A percentile compares a stretch with the other conserved stretches of the same genome.
phyloP scores from a whole-genome alignment of 2,329 filamentous ascomycete species.

The Cordyceps pruinosa region DNA sequence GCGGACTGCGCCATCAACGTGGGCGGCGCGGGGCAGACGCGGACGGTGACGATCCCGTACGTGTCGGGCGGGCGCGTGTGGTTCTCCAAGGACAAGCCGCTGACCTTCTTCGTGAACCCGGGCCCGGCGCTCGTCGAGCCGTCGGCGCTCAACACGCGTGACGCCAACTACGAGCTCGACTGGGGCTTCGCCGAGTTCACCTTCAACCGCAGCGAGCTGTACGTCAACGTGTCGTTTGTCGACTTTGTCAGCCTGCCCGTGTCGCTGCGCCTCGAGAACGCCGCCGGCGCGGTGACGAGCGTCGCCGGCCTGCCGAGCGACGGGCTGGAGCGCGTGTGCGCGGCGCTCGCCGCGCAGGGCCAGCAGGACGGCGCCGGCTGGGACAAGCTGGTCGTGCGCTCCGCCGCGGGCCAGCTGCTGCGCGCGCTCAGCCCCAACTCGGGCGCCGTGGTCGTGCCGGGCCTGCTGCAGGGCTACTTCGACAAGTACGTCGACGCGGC shows the following conservation, averaged over 20 bases:
- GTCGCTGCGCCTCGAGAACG: constrained; percentile 45
- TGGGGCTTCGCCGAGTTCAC: constrained; percentile 69
- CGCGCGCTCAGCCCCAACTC: constrained; percentile 49
- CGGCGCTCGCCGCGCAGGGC: constrained; percentile 38
- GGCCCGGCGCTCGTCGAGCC: constrained; percentile 69
- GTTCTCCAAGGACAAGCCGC: constrained; percentile 54
- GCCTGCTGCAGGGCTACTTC: constrained; percentile 45
- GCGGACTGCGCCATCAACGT: constrained; percentile 57
- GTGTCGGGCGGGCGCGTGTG: constrained; percentile 66
- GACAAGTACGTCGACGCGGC: constrained; percentile 42
- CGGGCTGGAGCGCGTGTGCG: constrained; percentile 40
- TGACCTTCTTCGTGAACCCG: constrained; percentile 65
- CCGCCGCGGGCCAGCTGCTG: constrained; percentile 27
- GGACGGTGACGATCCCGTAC: constrained; percentile 58
- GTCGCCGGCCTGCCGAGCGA: constrained; percentile 43
- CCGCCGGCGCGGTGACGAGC: constrained; percentile 34
- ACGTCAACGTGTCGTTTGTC: constrained; percentile 65
- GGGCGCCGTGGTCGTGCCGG: constrained; percentile 35
- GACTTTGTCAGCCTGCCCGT: constrained; percentile 68
- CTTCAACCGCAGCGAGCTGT: constrained; percentile 54
- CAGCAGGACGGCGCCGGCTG: constrained; percentile 41
- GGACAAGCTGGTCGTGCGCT: constrained; percentile 43
- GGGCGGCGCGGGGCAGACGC: constrained; percentile 52
- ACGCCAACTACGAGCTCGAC: constrained; percentile 52
- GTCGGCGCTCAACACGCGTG: constrained; percentile 57